Evolutionary conservation across 106 monocot species (phyloP).

Genomic region (Phalaenopsis equestris): DNA sequence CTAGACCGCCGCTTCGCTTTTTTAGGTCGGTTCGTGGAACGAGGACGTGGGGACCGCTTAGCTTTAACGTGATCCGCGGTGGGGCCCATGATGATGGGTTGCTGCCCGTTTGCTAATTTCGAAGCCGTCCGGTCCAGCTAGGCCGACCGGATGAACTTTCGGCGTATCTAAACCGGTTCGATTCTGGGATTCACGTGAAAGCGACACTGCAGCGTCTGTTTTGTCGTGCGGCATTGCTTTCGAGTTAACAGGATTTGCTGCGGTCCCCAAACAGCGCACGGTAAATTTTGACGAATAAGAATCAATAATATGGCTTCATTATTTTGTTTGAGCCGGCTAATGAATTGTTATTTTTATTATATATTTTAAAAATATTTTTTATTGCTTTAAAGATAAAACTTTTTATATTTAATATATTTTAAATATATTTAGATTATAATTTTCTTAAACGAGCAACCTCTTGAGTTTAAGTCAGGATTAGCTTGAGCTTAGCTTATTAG

Average conservation of each 20-base stretch:
- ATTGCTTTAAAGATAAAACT: too few species aligned
- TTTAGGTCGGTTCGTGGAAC: not conserved
- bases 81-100: not conserved
- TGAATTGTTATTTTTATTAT: too few species aligned
- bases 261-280: not conserved
- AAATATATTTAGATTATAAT: too few species aligned
- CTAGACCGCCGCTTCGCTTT: not conserved
- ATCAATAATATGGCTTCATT: too few species aligned
- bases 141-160: not conserved
- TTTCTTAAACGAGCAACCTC: too few species aligned
- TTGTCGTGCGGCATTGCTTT: not conserved
- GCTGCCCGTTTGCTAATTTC: not conserved
- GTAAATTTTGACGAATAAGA: not conserved
- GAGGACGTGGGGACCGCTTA: not conserved
- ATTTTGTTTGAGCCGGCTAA: too few species aligned
- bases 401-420: too few species aligned
- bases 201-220: not conserved
- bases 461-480: too few species aligned
- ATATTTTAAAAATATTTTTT: too few species aligned
- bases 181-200: not conserved
- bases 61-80: too few species aligned
- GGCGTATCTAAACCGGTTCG: not conserved
- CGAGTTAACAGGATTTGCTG: not conserved
- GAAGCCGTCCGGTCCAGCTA: not conserved
- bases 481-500: too few species aligned